Base-by-base conservation (phyloP, 2,329 filamentous ascomycete genomes). In the Aspergillus quadrilineatus region DNA sequence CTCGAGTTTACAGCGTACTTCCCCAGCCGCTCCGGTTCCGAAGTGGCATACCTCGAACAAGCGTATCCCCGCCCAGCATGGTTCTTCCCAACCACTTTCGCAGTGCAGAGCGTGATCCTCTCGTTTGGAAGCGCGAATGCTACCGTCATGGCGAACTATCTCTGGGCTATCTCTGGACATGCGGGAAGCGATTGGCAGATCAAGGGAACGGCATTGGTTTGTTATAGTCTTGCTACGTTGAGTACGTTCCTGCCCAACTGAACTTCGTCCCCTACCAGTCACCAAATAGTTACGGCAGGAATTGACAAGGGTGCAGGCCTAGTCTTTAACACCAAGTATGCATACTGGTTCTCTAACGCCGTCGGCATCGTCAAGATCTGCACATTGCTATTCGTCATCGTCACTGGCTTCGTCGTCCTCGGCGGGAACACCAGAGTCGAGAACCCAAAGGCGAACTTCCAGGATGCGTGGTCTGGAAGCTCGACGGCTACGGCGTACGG, bases 41-140 rank as follows among this genome's bases (percentile, higher is more conserved):
- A 89, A 63, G 85, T 87, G 0, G 86, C 86, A 0, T 89, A 88
- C 61, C 78, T 89, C 0, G 86, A 89, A 62, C 86, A 89, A 63
- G 83, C 85, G 0, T 89, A 82, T 59, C 85, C 85, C 0, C 78
- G 84, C 1, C 87, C 86, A 0, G 81, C 78, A 50, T 86, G 84
- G 65, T 79, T 89, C 58, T 83, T 89, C 48, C 84, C 86, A 0
- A 83, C 83, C 0, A 77, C 84, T 0, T 89, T 86, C 66, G 86
- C 86, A 0, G 80, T 87, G 1, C 83, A 86, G 65, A 80, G 80
- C 0, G 83, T 89, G 1, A 68, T 86, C 1, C 71, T 89, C 2
- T 87, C 85, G 0, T 89, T 89, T 60, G 83, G 82, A 60, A 86
- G 84, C 62, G 83, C 83, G 39, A 89, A 89, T 66, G 79, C 85